phyloP scores from a whole-genome alignment of 305 asterid species.

The Withania somnifera region DNA sequence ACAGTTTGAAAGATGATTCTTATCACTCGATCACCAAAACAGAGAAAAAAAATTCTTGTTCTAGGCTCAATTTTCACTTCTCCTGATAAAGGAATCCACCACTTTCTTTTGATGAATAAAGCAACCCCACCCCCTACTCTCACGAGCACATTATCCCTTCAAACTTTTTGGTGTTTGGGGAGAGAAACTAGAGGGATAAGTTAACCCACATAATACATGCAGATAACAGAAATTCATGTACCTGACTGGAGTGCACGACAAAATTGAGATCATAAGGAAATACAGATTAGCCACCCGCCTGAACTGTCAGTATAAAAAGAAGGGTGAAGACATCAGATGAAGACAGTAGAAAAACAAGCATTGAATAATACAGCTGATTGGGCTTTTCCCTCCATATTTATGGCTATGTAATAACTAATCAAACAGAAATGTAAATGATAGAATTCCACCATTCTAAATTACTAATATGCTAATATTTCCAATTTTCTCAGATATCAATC shows the following conservation, averaged over 20 bases:
- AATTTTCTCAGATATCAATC: background rate
- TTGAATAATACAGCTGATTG: background rate
- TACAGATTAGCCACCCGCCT: conserved; percentile 99
- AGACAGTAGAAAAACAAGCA: conserved; percentile 9
- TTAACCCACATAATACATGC: background rate
- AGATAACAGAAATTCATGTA: conserved; percentile 17
- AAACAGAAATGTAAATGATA: background rate
- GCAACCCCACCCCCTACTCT: background rate
- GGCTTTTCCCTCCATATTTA: background rate
- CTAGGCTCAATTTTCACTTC: background rate
- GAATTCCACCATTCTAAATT: background rate
- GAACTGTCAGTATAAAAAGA: conserved; percentile 68
- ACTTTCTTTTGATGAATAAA: background rate
- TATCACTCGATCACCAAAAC: background rate
- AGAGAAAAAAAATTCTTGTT: background rate
- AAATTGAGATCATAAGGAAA: conserved; percentile 93
- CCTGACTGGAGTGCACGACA: conserved; percentile 99
- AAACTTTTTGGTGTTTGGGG: background rate
- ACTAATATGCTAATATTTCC: background rate
- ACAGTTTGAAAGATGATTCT: background rate
- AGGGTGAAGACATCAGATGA: conserved; percentile 29
- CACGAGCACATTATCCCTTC: background rate
- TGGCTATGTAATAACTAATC: background rate
- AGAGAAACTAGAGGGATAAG: conserved; percentile 5
- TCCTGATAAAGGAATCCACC: background rate